Percentiles rank a stretch among this genome's conserved stretches.
Conservation (phyloP, 2,329 filamentous ascomycete species). For the Nemania serpens region DNA sequence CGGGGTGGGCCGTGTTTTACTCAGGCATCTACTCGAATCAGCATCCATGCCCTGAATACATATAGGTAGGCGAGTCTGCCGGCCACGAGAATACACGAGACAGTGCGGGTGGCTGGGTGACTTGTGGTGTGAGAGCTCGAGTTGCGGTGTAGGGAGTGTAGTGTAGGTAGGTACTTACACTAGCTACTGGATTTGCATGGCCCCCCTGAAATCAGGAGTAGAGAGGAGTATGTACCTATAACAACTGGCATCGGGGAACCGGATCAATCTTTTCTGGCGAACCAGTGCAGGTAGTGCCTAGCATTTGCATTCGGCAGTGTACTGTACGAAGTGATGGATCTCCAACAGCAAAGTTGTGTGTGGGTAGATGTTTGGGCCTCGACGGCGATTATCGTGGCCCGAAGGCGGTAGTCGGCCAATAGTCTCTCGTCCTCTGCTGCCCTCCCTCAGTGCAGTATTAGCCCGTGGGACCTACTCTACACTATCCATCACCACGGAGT, state of each 20-base stretch:
- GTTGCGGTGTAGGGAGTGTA: too few species aligned
- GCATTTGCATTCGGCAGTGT: not conserved
- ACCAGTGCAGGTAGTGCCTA: constrained; percentile 1
- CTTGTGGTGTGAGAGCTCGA: not conserved
- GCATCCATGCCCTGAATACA: not conserved
- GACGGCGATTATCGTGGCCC: not conserved
- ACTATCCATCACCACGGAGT: not conserved
- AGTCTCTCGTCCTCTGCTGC: too few species aligned
- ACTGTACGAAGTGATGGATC: not conserved
- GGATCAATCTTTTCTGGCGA: constrained; percentile 13
- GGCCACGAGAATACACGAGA: too few species aligned
- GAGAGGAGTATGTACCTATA: not conserved
- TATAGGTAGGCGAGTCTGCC: too few species aligned
- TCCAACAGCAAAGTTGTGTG: too few species aligned
- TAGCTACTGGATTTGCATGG: not conserved
- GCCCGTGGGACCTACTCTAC: too few species aligned
- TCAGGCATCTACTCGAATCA: not conserved
- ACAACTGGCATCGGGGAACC: constrained; percentile 18
- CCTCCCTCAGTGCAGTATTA: too few species aligned
- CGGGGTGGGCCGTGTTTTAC: not conserved
- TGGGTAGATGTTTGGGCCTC: not conserved
- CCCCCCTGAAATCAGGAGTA: not conserved
- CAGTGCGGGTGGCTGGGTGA: constrained; percentile 11
- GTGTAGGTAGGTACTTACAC: too few species aligned
- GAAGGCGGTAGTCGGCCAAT: not conserved